phyloP scores from a whole-genome alignment of 495 filamentous ascomycete genomes.

The Xylaria scruposa region DNA sequence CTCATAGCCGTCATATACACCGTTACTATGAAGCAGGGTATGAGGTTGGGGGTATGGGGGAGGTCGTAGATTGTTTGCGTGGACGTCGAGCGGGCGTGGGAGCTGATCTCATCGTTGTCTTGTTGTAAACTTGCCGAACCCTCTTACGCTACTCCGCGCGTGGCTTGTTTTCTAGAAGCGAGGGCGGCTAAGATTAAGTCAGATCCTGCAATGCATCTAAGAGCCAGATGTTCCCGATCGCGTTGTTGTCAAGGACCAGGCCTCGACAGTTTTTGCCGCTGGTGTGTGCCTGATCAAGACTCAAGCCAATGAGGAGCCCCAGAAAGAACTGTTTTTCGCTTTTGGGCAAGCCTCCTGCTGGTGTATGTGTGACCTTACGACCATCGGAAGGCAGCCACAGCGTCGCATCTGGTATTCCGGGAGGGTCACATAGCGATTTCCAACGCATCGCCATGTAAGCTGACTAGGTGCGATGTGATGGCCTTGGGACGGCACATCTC shows the following conservation, averaged over 20 bases:
- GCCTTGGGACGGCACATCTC: conserved; percentile 17
- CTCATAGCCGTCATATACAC: conserved; percentile 7
- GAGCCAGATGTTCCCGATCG: conserved; percentile 39
- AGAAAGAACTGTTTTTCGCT: conserved; percentile 21
- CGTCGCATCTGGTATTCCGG: conserved; percentile 39
- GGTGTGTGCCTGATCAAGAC: conserved; percentile 9
- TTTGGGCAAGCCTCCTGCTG: neutral
- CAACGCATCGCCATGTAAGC: conserved; percentile 38
- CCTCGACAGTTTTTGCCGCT: conserved; percentile 30
- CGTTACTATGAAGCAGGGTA: neutral
- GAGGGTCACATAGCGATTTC: conserved; percentile 38
- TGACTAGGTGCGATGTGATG: conserved; percentile 34
- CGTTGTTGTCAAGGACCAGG: conserved; percentile 42
- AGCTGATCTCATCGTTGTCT: conserved; percentile 8
- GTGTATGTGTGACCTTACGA: conserved; percentile 27
- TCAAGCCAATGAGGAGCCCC: conserved; percentile 36
- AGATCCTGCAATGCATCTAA: conserved; percentile 49
- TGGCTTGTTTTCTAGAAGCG: conserved; percentile 25
- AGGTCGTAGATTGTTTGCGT: neutral
- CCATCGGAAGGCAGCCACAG: conserved; percentile 42
- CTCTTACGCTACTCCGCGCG: conserved; percentile 11
- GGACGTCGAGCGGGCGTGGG: conserved; percentile 7
- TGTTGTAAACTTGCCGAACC: conserved; percentile 23
- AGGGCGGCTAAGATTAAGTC: conserved; percentile 32
- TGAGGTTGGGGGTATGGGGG: neutral